These are phyloP conservation scores for Hyaloscypha finlandica DNA, from an alignment of 495 filamentous ascomycete species.

Conservation along the genomic window DNA sequence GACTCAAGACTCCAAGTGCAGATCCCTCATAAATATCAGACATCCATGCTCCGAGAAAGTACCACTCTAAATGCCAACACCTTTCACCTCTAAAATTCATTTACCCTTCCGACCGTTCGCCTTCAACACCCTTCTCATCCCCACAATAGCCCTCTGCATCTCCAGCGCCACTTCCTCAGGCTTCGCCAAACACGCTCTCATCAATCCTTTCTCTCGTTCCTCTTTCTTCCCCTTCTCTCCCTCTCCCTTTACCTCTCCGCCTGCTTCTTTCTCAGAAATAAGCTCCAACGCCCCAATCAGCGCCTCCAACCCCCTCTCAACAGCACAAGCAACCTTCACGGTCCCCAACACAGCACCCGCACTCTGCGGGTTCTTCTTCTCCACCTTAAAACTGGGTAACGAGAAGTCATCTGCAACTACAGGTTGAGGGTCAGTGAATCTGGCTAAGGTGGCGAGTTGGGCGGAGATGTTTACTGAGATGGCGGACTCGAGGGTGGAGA, in stretches of 20 bases:
- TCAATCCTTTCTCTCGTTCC: background rate
- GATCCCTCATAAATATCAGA: no score
- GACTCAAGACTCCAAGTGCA: no score
- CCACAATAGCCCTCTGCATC: background rate
- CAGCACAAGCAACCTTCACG: background rate
- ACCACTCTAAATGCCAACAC: background rate
- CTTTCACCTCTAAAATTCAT: background rate
- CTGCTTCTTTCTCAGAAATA: background rate
- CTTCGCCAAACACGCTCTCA: background rate
- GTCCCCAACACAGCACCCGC: background rate
- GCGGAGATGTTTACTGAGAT: background rate
- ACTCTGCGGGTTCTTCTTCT: background rate
- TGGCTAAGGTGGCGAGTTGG: background rate
- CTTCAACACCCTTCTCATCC: conserved; percentile 6
- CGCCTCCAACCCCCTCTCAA: conserved; percentile 4
- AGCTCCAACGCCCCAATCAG: background rate
- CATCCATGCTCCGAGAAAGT: background rate
- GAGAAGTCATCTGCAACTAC: background rate
- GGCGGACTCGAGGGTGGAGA: background rate
- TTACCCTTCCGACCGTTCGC: background rate
- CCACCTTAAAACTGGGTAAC: background rate
- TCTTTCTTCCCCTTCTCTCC: background rate
- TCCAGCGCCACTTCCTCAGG: background rate
- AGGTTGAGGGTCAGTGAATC: background rate
- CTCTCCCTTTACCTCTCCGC: background rate